A percentile compares a stretch with the other conserved stretches of the same genome.
phyloP scores from a whole-genome alignment of 129 eudicot genomes.

The Saposhnikovia divaricata region DNA sequence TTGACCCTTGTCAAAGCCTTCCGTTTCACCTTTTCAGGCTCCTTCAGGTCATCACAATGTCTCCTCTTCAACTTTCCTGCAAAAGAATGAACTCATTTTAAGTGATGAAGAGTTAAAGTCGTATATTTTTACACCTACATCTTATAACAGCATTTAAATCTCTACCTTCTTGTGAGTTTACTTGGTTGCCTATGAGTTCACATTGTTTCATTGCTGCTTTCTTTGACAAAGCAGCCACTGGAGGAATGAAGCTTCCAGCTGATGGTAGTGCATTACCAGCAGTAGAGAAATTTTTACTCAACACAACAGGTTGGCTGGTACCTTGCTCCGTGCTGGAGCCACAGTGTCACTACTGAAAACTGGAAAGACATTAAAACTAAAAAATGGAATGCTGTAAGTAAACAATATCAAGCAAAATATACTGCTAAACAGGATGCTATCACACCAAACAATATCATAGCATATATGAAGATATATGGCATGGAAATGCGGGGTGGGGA shows the following conservation, averaged over 20 bases:
- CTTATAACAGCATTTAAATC: neutral
- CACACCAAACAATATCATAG: too few species aligned
- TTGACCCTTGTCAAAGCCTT: slow-evolving; percentile 7
- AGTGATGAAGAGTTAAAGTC: neutral
- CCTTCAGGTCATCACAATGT: slow-evolving; percentile 24
- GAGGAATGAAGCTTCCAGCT: slow-evolving; percentile 18
- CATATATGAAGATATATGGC: too few species aligned
- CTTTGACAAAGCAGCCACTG: slow-evolving; percentile 19
- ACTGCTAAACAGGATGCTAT: too few species aligned
- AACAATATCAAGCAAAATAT: too few species aligned
- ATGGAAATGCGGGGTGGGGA: too few species aligned
- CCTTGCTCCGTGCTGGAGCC: slow-evolving; percentile 28
- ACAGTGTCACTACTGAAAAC: too few species aligned
- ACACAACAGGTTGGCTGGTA: slow-evolving; percentile 20
- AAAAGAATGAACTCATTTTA: slow-evolving; percentile 4
- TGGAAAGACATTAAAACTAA: too few species aligned
- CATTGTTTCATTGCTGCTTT: slow-evolving; percentile 12
- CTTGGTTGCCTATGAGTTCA: slow-evolving; percentile 16
- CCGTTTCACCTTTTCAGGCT: slow-evolving; percentile 23
- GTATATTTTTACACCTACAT: neutral
- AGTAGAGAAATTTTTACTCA: slow-evolving; percentile 23
- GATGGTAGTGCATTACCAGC: slow-evolving; percentile 21
- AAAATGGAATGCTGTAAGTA: too few species aligned
- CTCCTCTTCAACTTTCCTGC: slow-evolving; percentile 47
- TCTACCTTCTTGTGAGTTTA: slow-evolving; percentile 28